These are phyloP conservation scores for Backusella sp. DNA, from an alignment of 192 early-diverging fungal species.

Conservation along the genomic window DNA sequence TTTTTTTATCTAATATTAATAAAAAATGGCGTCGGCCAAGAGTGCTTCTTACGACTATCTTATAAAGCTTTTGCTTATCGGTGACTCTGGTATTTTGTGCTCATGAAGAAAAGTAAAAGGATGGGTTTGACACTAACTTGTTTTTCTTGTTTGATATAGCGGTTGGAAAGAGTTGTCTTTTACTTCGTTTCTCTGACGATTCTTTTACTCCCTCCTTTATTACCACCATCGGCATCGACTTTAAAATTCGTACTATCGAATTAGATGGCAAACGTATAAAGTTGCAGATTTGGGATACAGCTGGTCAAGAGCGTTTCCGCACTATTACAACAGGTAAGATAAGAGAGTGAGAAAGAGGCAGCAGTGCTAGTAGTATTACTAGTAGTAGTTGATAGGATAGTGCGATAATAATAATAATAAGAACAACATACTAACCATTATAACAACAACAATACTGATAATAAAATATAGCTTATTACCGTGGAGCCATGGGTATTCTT, in stretches of 20 bases:
- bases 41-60: conserved; percentile 98
- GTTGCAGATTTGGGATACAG: conserved; percentile 99
- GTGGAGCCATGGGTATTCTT: conserved; percentile 99
- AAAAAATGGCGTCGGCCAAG: conserved; percentile 50
- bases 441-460: too few relatives aligned
- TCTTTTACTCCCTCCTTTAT: conserved; percentile 99
- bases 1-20: neutral
- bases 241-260: conserved; percentile 98
- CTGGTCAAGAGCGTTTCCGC: conserved; percentile 98
- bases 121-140: neutral
- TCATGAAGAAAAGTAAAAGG: neutral
- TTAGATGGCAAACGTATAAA: conserved; percentile 99
- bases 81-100: conserved; percentile 81
- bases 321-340: conserved; percentile 92
- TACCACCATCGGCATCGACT: conserved; percentile 99
- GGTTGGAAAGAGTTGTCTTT: conserved; percentile 95
- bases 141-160: conserved; percentile 45
- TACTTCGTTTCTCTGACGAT: conserved; percentile 98
- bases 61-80: conserved; percentile 98
- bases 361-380: neutral
- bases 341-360: neutral
- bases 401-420: neutral
- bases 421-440: neutral
- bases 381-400: neutral
- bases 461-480: conserved; percentile 81